Percentiles rank a stretch among this genome's conserved stretches.
These are phyloP conservation scores for Tolypocladium inflatum DNA, from an alignment of 2,329 filamentous ascomycete species.

Conservation along the genomic window DNA sequence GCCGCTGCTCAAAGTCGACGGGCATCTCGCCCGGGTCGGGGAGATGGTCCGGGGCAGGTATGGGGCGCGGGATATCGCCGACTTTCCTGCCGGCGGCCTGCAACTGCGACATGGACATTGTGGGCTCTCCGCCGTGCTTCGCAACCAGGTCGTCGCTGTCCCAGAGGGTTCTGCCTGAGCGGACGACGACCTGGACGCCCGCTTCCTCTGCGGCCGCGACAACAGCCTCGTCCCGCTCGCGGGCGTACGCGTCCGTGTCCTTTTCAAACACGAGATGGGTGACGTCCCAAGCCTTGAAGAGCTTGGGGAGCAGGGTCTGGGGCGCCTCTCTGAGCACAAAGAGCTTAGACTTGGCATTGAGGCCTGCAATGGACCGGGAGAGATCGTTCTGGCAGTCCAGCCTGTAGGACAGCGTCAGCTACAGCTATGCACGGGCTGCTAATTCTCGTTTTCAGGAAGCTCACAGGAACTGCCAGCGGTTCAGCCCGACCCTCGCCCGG, in stretches of 20 bases:
- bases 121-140: conserved; percentile 57
- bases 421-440: background rate
- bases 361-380: conserved; percentile 53
- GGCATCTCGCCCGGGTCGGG: conserved; percentile 57
- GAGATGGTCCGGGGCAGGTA: conserved; percentile 47
- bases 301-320: conserved; percentile 59
- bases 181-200: conserved; percentile 58
- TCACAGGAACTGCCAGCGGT: conserved; percentile 65
- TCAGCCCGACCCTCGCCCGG: conserved; percentile 56
- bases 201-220: conserved; percentile 49
- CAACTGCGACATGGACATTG: conserved; percentile 64
- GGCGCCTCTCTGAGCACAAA: conserved; percentile 65
- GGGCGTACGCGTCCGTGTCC: conserved; percentile 65
- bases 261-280: conserved; percentile 73
- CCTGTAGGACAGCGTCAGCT: conserved; percentile 21
- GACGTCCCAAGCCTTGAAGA: conserved; percentile 64
- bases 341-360: conserved; percentile 64
- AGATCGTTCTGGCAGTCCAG: conserved; percentile 67
- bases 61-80: conserved; percentile 50
- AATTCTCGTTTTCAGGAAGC: conserved; percentile 8
- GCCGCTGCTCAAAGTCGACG: conserved; percentile 47
- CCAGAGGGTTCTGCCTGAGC: conserved; percentile 59
- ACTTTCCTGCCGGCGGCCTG: conserved; percentile 53
- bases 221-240: conserved; percentile 52
- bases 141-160: conserved; percentile 62